phyloP scores from a whole-genome alignment of 1,284 basidiomycete genomes.

The Naganishia sp. region DNA sequence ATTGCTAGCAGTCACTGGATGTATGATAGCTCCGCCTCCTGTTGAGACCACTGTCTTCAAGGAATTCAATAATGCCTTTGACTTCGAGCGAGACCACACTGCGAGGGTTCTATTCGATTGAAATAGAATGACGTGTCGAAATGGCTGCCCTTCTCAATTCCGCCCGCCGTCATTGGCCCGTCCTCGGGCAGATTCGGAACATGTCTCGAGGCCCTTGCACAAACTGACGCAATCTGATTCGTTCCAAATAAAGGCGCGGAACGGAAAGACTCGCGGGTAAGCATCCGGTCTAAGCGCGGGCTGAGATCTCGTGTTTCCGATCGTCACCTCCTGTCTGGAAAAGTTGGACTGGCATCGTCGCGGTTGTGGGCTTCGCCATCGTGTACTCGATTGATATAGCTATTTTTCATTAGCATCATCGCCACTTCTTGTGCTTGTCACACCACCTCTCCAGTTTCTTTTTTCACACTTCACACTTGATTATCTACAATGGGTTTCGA shows the following conservation, averaged over 20 bases:
- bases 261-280: not conserved
- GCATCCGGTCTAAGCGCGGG: not conserved
- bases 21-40: too few species aligned
- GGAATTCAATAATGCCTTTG: too few species aligned
- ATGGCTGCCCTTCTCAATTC: not conserved
- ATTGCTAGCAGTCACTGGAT: too few species aligned
- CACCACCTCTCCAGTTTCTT: not conserved
- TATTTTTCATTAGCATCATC: not conserved
- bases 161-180: slow-evolving; percentile 6
- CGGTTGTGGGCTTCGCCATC: not conserved
- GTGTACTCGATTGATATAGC: slow-evolving; percentile 6
- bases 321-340: not conserved
- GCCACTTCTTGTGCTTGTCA: slow-evolving; percentile 4
- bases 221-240: slow-evolving; percentile 26
- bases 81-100: too few species aligned
- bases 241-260: slow-evolving; percentile 22
- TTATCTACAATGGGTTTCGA: slow-evolving; percentile 30
- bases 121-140: not conserved
- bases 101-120: too few species aligned
- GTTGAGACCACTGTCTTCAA: too few species aligned
- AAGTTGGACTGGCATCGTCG: slow-evolving; percentile 7
- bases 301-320: slow-evolving; percentile 3
- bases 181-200: not conserved
- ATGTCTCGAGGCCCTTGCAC: not conserved
- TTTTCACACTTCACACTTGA: not conserved